Conservation (phyloP, 2,329 filamentous ascomycete genomes). For the Saccharata proteae region DNA sequence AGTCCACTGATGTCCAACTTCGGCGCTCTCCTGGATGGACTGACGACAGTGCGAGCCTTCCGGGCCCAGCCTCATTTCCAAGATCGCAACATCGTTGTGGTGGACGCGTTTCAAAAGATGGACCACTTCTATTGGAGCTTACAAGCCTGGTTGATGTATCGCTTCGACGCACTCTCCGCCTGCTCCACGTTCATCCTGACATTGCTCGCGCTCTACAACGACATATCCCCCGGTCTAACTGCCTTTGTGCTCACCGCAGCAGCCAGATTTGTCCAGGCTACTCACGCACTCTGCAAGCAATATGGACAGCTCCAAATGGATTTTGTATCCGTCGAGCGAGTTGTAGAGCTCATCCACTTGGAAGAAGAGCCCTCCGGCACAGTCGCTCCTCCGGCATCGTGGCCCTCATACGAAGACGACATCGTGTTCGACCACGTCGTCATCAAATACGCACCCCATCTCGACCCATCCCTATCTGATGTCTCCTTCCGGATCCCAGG, state of each 20-base stretch:
- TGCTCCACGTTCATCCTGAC: constrained; percentile 63
- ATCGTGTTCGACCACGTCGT: constrained; percentile 68
- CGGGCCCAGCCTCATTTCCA: constrained; percentile 70
- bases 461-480: constrained; percentile 59
- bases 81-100: constrained; percentile 63
- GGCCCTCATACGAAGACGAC: constrained; percentile 53
- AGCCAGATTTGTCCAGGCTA: constrained; percentile 44
- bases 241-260: constrained; percentile 74
- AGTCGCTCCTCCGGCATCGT: constrained; percentile 57
- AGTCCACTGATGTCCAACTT: constrained; percentile 89
- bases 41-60: constrained; percentile 78
- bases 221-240: constrained; percentile 65
- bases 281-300: constrained; percentile 61
- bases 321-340: constrained; percentile 79
- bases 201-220: constrained; percentile 59
- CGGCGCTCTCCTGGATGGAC: constrained; percentile 70
- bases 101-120: constrained; percentile 85
- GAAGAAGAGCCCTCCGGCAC: constrained; percentile 61
- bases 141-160: constrained; percentile 72
- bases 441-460: constrained; percentile 64
- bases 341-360: constrained; percentile 68
- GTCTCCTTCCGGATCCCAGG: constrained; percentile 65
- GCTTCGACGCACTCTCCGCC: constrained; percentile 63
- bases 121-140: constrained; percentile 93
- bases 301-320: constrained; percentile 86